phyloP scores from a whole-genome alignment of 345 rosid species.

The Gossypium thurberi region DNA sequence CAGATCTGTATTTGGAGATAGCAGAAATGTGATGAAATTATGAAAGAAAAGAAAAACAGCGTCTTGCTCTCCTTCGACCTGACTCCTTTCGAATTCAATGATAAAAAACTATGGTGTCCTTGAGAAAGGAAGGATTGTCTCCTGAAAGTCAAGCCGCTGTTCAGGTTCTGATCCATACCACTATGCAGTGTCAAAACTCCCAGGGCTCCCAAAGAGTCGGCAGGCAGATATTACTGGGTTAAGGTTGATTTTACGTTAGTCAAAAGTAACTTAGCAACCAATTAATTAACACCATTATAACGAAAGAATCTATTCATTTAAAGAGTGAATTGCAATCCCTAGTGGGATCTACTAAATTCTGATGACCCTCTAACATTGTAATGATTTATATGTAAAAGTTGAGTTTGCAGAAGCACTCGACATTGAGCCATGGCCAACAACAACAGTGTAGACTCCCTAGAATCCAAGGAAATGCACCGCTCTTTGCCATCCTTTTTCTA shows the following conservation, averaged over 20 bases:
- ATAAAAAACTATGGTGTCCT: not conserved
- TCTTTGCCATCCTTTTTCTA: not conserved
- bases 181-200: conserved; percentile 2
- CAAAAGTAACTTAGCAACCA: conserved; percentile 16
- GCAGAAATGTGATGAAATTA: too few relatives aligned
- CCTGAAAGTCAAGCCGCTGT: not conserved
- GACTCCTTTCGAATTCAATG: too few relatives aligned
- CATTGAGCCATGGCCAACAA: conserved; percentile 31
- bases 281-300: conserved; percentile 1
- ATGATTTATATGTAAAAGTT: not conserved
- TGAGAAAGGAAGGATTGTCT: not conserved
- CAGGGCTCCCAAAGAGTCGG: conserved; percentile 22
- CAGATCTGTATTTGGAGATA: too few relatives aligned
- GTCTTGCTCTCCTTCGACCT: too few relatives aligned
- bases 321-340: conserved; percentile 45
- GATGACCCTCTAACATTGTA: not conserved
- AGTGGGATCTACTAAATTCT: conserved; percentile 25
- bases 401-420: conserved; percentile 2
- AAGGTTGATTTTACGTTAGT: conserved; percentile 14
- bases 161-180: not conserved
- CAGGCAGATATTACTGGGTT: conserved; percentile 32
- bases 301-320: conserved; percentile 15
- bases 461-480: conserved; percentile 63
- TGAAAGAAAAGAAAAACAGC: too few relatives aligned
- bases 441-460: conserved; percentile 26